phyloP scores from a whole-genome alignment of 2,329 filamentous ascomycete species.

The Scopulariopsis brevicaulis region DNA sequence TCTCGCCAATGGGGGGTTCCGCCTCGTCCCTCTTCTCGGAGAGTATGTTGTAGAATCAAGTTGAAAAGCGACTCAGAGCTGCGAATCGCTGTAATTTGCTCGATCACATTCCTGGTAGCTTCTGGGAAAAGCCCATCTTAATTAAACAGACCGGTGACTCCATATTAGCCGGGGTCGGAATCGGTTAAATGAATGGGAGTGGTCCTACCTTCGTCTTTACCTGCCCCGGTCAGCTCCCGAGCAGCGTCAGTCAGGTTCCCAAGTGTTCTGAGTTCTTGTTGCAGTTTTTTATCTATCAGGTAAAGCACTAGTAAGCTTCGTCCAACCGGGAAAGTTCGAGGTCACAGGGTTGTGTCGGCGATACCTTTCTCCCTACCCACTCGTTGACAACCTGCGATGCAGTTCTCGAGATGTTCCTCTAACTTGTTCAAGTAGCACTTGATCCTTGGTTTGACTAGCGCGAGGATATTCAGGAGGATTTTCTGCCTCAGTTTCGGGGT shows the following conservation, averaged over 20 bases:
- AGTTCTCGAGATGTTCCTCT: neutral
- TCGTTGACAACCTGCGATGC: neutral
- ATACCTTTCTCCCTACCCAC: neutral
- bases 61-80: neutral
- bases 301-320: neutral
- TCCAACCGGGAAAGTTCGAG: neutral
- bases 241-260: neutral
- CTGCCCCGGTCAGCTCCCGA: neutral
- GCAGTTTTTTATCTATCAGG: neutral
- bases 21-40: neutral
- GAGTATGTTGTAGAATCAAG: neutral
- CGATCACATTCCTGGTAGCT: neutral
- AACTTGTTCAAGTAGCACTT: neutral
- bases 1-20: conserved; percentile 13
- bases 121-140: neutral
- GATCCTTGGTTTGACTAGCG: neutral
- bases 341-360: neutral
- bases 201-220: neutral
- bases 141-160: neutral
- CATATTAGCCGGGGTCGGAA: neutral
- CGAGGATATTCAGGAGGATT: neutral
- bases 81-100: neutral
- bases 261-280: neutral
- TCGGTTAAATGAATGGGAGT: neutral
- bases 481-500: neutral